A percentile compares a stretch with the other conserved stretches of the same genome.
Conservation (phyloP, 2,329 filamentous ascomycete genomes). For the Alternaria sp. region DNA sequence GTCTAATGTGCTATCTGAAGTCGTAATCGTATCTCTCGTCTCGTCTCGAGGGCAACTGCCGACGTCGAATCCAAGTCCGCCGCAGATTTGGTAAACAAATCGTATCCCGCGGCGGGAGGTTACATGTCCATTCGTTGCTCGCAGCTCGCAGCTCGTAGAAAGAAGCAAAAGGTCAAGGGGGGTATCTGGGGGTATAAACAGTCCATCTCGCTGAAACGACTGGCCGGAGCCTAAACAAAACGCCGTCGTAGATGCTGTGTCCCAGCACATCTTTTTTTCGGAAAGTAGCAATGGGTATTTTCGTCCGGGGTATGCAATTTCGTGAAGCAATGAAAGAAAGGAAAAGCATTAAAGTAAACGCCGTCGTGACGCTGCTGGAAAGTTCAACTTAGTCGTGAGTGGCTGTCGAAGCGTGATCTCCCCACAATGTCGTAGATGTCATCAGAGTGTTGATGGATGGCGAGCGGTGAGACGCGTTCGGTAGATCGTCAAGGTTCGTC, state of each 20-base stretch:
- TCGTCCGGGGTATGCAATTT: background rate
- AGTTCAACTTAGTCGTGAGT: background rate
- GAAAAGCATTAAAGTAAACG: background rate
- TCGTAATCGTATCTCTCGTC: background rate
- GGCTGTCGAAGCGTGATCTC: background rate
- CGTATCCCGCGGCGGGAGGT: background rate
- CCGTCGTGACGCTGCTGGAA: background rate
- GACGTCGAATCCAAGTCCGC: background rate
- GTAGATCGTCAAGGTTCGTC: background rate
- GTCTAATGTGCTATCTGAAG: background rate
- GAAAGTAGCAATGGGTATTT: background rate
- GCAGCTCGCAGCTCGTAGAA: background rate
- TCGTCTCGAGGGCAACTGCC: background rate
- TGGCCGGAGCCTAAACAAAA: background rate
- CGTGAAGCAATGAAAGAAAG: background rate
- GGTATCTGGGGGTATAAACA: constrained; percentile 4
- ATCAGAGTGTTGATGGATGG: background rate
- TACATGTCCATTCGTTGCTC: background rate
- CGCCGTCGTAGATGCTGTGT: constrained; percentile 1
- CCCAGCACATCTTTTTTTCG: background rate
- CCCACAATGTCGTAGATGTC: background rate
- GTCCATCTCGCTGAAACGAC: background rate
- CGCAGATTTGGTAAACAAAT: background rate
- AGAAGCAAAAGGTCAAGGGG: background rate
- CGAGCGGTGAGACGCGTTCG: background rate